Percentiles rank a stretch among this genome's conserved stretches.
Evolutionary conservation across 805 yeast species (phyloP).

Genomic region (Spathaspora boniae): DNA sequence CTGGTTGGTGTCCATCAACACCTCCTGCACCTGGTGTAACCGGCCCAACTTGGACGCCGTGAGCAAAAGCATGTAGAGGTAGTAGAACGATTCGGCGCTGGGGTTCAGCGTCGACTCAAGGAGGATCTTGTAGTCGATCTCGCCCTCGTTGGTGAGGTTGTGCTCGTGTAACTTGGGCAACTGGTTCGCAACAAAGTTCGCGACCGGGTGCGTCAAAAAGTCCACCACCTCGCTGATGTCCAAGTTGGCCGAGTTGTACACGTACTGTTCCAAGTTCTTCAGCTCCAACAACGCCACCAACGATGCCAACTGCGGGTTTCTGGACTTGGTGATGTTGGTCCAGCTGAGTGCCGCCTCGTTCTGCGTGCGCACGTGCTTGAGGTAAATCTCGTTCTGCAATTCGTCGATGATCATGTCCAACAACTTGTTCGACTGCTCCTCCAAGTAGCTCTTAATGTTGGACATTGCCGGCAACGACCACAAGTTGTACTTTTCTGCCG

Average conservation of each 20-base stretch:
- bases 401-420: constrained; percentile 78
- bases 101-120: constrained; percentile 27
- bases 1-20: constrained; percentile 51
- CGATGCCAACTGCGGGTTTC: constrained; percentile 34
- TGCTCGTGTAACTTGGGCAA: constrained; percentile 26
- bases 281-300: constrained; percentile 32
- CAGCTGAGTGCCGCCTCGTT: constrained; percentile 13
- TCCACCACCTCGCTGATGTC: constrained; percentile 52
- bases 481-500: constrained; percentile 49
- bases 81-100: constrained; percentile 45
- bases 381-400: constrained; percentile 63
- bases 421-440: constrained; percentile 54
- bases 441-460: constrained; percentile 49
- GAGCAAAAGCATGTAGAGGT: constrained; percentile 49
- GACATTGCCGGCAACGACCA: constrained; percentile 57
- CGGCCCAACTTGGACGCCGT: constrained; percentile 60
- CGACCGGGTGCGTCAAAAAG: constrained; percentile 27
- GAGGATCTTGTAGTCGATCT: constrained; percentile 27
- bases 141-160: constrained; percentile 13
- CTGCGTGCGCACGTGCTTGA: constrained; percentile 30
- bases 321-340: constrained; percentile 20
- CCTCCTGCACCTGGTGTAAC: constrained; percentile 54
- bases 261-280: constrained; percentile 49
- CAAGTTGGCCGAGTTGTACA: constrained; percentile 54
- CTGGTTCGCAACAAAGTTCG: constrained; percentile 25